Conservation (phyloP, 129 eudicot genomes). For the Flaveria bidentis region DNA sequence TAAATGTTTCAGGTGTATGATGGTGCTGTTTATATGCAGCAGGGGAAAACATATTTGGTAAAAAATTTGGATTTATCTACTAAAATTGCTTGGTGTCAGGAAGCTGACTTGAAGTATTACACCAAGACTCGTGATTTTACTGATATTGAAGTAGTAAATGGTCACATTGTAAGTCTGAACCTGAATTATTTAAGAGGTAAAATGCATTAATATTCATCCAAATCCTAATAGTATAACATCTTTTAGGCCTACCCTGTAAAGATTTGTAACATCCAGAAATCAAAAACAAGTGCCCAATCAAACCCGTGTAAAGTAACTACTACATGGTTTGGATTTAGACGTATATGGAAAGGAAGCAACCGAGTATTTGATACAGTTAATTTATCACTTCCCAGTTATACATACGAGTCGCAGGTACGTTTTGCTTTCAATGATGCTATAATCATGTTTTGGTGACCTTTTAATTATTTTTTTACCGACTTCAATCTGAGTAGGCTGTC, state of each 20-base stretch:
- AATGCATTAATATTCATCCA: constrained; percentile 1
- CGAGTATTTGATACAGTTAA: constrained; percentile 80
- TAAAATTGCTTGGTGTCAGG: constrained; percentile 76
- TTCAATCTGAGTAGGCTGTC: constrained; percentile 57
- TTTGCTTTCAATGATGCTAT: background rate
- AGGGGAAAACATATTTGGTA: constrained; percentile 84
- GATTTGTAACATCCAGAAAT: constrained; percentile 28
- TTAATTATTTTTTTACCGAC: background rate
- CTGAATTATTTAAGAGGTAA: constrained; percentile 5
- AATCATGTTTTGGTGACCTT: constrained; percentile 17
- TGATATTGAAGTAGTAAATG: constrained; percentile 78
- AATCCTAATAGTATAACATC: background rate
- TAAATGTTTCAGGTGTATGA: constrained; percentile 79
- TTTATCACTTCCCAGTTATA: constrained; percentile 75
- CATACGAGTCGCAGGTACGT: constrained; percentile 85
- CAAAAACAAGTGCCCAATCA: constrained; percentile 69
- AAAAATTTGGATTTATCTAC: constrained; percentile 67
- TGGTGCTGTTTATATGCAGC: constrained; percentile 95
- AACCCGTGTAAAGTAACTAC: constrained; percentile 83
- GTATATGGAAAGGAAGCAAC: constrained; percentile 74
- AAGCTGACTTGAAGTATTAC: constrained; percentile 84
- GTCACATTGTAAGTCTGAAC: constrained; percentile 62
- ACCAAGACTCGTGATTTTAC: constrained; percentile 87
- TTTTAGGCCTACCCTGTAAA: constrained; percentile 73
- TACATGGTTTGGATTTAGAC: constrained; percentile 93